Conservation (phyloP, 2,329 filamentous ascomycete species). For the Hypoxylon sp. region DNA sequence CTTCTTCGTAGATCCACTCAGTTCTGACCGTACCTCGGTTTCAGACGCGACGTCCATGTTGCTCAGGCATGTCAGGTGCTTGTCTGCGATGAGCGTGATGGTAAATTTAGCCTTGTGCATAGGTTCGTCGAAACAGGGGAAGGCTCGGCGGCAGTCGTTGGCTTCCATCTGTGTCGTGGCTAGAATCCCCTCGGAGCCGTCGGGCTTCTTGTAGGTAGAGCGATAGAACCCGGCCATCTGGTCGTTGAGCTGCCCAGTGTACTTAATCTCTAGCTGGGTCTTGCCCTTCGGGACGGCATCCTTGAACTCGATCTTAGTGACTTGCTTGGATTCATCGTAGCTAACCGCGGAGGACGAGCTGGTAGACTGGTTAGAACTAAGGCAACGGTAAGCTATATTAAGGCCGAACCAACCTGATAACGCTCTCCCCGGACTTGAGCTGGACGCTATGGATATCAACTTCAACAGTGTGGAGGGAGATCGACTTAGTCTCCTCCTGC, state of each 20-base stretch:
- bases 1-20: conserved; percentile 76
- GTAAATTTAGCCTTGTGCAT: conserved; percentile 93
- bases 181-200: conserved; percentile 83
- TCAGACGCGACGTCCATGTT: conserved; percentile 95
- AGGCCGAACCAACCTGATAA: conserved; percentile 56
- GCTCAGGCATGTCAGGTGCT: conserved; percentile 89
- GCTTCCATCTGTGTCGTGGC: conserved; percentile 97
- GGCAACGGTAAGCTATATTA: conserved; percentile 6
- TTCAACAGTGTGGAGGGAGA: conserved; percentile 89
- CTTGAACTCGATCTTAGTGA: conserved; percentile 82
- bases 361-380: conserved; percentile 49
- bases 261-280: conserved; percentile 80
- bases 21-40: conserved; percentile 74
- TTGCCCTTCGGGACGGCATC: conserved; percentile 79
- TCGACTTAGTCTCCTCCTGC: conserved; percentile 82
- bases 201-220: conserved; percentile 86
- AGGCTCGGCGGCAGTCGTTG: conserved; percentile 90
- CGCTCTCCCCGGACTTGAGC: conserved; percentile 70
- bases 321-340: conserved; percentile 83
- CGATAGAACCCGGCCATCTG: conserved; percentile 99
- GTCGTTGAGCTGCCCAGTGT: conserved; percentile 83
- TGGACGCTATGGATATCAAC: conserved; percentile 83
- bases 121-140: conserved; percentile 97
- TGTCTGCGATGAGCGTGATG: conserved; percentile 89
- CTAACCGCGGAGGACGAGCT: conserved; percentile 74